A percentile compares a stretch with the other conserved stretches of the same genome.
Evolutionary conservation across 108 stramenopile species (phyloP).

Genomic region (Craspedostauros australis): DNA sequence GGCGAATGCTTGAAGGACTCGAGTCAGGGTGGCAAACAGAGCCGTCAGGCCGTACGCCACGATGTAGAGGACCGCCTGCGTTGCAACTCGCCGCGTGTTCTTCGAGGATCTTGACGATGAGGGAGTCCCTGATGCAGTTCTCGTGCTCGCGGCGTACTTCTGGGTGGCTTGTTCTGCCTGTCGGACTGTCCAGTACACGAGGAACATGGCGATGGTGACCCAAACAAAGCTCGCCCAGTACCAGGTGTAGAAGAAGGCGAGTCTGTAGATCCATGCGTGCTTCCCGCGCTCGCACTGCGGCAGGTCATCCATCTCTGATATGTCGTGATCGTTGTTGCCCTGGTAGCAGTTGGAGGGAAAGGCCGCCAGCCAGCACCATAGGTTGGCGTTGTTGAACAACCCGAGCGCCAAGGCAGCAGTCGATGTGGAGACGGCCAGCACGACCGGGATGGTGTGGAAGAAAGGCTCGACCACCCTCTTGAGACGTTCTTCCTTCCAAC

Average conservation of each 20-base stretch:
- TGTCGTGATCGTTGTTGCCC: too few relatives aligned
- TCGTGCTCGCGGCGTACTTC: not conserved
- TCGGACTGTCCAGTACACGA: not conserved
- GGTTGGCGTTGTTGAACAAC: conserved; percentile 34
- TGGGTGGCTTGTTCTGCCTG: not conserved
- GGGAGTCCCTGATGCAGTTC: too few relatives aligned
- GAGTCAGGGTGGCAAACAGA: conserved; percentile 19
- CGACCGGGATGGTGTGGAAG: conserved; percentile 26
- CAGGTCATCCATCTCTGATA: too few relatives aligned
- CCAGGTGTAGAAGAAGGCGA: not conserved
- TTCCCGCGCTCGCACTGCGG: too few relatives aligned
- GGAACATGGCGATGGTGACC: not conserved
- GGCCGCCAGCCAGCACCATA: conserved; percentile 60
- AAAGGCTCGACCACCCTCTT: conserved; percentile 5
- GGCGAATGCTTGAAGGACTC: not conserved
- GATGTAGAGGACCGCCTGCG: conserved; percentile 8
- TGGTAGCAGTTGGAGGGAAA: too few relatives aligned
- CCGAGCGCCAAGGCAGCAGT: conserved; percentile 19
- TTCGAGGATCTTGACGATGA: too few relatives aligned
- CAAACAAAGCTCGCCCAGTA: not conserved
- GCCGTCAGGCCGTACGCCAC: conserved; percentile 4
- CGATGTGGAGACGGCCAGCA: conserved; percentile 16
- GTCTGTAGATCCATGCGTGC: too few relatives aligned
- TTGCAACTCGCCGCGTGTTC: not conserved
- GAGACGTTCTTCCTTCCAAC: conserved; percentile 2